A percentile compares a stretch with the other conserved stretches of the same genome.
Evolutionary conservation across 139 green algal species (phyloP).

Genomic region (Chlorella ohadii): DNA sequence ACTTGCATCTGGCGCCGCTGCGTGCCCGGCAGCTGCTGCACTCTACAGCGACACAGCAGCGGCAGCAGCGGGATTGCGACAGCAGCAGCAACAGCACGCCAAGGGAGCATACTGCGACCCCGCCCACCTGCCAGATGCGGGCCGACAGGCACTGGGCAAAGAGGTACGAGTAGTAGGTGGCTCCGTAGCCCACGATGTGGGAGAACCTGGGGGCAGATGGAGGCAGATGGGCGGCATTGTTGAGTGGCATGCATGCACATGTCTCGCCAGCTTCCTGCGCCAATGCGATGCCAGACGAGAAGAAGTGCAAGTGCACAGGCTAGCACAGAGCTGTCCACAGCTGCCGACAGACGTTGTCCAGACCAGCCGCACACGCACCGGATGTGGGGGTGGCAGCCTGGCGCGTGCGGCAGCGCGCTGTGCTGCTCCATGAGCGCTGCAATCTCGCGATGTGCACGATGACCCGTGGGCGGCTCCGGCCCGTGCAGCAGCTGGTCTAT

Average conservation of each 20-base stretch:
- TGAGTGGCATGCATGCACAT: background rate
- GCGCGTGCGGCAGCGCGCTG: background rate
- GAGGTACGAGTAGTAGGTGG: constrained; percentile 86
- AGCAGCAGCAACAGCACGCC: background rate
- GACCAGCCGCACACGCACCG: too few relatives aligned
- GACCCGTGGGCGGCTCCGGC: constrained; percentile 6
- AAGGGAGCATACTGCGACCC: too few relatives aligned
- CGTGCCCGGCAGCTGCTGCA: too few relatives aligned
- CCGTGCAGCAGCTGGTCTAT: constrained; percentile 63
- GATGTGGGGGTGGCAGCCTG: constrained; percentile 21
- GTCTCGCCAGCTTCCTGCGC: too few relatives aligned
- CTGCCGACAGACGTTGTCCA: too few relatives aligned
- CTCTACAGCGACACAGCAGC: too few relatives aligned
- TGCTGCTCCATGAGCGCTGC: constrained; percentile 11
- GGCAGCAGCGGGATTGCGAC: too few relatives aligned
- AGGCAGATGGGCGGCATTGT: constrained; percentile 35
- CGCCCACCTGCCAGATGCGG: constrained; percentile 60
- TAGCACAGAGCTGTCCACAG: too few relatives aligned
- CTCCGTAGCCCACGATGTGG: constrained; percentile 86
- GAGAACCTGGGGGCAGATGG: constrained; percentile 4
- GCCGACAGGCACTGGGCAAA: constrained; percentile 78
- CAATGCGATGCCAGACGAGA: too few relatives aligned
- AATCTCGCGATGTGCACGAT: background rate
- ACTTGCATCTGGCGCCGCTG: too few relatives aligned
- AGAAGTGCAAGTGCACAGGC: too few relatives aligned